Evolutionary conservation across 352 stramenopile species (phyloP), one percentile per base, ranked within the genome.

Genomic region (Phytopythium ostracodes): DNA sequence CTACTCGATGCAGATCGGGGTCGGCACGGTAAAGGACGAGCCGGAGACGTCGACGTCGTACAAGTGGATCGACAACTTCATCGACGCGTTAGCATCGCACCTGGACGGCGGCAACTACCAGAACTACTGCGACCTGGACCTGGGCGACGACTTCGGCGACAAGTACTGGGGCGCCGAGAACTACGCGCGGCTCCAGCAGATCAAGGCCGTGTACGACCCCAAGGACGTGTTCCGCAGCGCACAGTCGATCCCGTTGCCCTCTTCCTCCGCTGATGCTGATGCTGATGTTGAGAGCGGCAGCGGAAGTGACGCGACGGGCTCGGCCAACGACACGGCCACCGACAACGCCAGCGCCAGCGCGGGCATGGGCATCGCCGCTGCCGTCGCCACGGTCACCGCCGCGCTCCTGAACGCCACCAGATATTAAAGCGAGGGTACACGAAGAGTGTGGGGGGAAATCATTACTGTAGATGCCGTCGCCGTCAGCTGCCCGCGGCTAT

Each of bases 41-140:
- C 68, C 73, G 0, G 62, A 71, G 47, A 59, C 70, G 44, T 80
- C 73, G 31, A 52, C 64, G 44, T 67, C 64, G 18, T 73, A 76
- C 49, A 12, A 78, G 60, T 86, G 74, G 74, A 81, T 81, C 54
- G 67, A 69, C 20, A 67, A 64, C 20, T 77, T 85, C 55, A 61
- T 64, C 11, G 33, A 53, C 18, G 73, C 72, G 0, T 44, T 86
- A 14, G 64, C 68, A 22, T 59, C 67, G 25, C 76, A 75, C 63
- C 68, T 83, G 29, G 75, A 79, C 67, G 74, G 72, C n/a, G 69
- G 65, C 51, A 76, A 78, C 55, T 86, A 86, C 67, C 76, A 86
- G 65, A 83, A 86, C 64, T 86, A 86, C 65, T 79, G 69, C 67
- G 76, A 86, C 43, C 56, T 86, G 33, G 76, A 82, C 18, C 62